Evolutionary conservation across 2,329 filamentous ascomycete genomes (phyloP).

Genomic region (Cercospora sojina): DNA sequence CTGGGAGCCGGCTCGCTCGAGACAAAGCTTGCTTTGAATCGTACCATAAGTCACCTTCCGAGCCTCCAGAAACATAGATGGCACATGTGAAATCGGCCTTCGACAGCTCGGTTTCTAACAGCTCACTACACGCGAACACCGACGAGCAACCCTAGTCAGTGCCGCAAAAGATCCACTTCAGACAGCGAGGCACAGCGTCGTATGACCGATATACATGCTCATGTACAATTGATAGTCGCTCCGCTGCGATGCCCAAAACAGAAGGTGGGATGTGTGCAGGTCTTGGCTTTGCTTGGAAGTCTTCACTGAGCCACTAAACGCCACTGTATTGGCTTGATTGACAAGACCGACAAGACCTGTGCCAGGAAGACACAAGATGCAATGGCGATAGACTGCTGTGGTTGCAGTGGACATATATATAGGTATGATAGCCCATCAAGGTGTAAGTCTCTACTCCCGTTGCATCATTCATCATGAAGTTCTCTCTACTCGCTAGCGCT

Average conservation of each 20-base stretch:
- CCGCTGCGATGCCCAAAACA: constrained; percentile 1
- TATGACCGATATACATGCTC: neutral
- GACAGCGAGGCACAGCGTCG: neutral
- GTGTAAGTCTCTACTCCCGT: neutral
- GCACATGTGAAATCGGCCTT: neutral
- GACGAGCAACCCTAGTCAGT: neutral
- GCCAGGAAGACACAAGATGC: neutral
- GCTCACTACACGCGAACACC: neutral
- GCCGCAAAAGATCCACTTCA: neutral
- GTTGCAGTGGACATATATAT: neutral
- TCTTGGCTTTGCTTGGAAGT: constrained; percentile 13
- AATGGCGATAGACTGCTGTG: neutral
- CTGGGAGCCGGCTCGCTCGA: neutral
- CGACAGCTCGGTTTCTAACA: neutral
- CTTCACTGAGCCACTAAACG: constrained; percentile 2
- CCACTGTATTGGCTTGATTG: constrained; percentile 6
- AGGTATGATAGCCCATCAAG: constrained; percentile 2
- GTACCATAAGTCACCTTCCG: neutral
- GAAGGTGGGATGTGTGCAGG: neutral
- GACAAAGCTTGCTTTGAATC: neutral
- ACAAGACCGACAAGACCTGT: neutral
- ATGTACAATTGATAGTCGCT: neutral
- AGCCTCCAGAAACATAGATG: neutral
- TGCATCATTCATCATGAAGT: constrained; percentile 5
- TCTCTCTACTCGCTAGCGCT: neutral